Percentiles rank a stretch among this genome's conserved stretches.
Conservation (phyloP, 495 filamentous ascomycete genomes). For the Tuber indicum region DNA sequence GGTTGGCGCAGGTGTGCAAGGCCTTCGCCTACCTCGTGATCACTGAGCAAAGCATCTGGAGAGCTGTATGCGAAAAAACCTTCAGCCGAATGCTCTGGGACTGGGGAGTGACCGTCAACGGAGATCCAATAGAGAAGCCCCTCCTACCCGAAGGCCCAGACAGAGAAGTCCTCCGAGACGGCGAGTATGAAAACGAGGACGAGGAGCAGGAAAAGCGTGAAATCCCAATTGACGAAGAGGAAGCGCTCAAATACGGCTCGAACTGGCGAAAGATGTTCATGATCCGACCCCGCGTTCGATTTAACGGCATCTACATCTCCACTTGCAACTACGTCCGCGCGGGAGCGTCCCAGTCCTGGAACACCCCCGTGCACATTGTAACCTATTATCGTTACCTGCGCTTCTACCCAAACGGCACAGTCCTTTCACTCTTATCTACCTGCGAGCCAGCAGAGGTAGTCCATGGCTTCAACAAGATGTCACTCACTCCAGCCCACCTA, state of each 20-base stretch:
- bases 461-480: conserved; percentile 54
- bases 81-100: conserved; percentile 76
- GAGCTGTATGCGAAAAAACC: conserved; percentile 64
- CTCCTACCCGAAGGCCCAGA: conserved; percentile 12
- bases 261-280: conserved; percentile 67
- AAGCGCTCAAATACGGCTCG: conserved; percentile 46
- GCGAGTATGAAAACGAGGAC: conserved; percentile 24
- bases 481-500: conserved; percentile 20
- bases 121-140: conserved; percentile 48
- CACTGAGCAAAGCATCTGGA: conserved; percentile 87
- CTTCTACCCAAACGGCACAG: conserved; percentile 84
- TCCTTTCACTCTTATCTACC: conserved; percentile 69
- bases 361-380: conserved; percentile 84
- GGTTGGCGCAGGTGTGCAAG: conserved; percentile 79
- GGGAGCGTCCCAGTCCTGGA: conserved; percentile 55
- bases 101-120: conserved; percentile 59
- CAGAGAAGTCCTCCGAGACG: conserved; percentile 5
- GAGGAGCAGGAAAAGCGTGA: conserved; percentile 37
- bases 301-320: conserved; percentile 89
- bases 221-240: conserved; percentile 44
- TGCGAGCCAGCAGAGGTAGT: conserved; percentile 79
- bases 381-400: conserved; percentile 96
- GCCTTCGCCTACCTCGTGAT: conserved; percentile 75
- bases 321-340: conserved; percentile 90
- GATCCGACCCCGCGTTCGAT: conserved; percentile 75